A percentile compares a stretch with the other conserved stretches of the same genome.
phyloP scores from a whole-genome alignment of 2,329 filamentous ascomycete genomes.

The Aspergillus novofumigatus region DNA sequence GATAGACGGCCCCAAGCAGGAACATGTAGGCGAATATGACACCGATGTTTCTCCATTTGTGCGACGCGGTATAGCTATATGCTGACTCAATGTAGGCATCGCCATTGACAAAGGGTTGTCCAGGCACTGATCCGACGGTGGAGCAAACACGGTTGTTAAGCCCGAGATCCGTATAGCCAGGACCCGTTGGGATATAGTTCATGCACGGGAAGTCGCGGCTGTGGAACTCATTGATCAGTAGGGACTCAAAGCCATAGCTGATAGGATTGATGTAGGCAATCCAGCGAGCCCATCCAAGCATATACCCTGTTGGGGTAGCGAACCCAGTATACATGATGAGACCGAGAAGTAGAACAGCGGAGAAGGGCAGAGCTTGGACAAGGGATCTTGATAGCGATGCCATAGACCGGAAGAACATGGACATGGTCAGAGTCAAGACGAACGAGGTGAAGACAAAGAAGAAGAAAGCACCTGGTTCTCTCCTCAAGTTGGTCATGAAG shows the following conservation, averaged over 20 bases:
- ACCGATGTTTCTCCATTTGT: slow-evolving; percentile 66
- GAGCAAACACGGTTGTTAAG: slow-evolving; percentile 49
- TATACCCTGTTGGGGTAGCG: slow-evolving; percentile 47
- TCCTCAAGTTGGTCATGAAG: slow-evolving; percentile 76
- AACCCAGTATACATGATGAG: slow-evolving; percentile 45
- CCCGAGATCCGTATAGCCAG: slow-evolving; percentile 33
- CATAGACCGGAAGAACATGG: slow-evolving; percentile 76
- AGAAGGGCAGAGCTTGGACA: slow-evolving; percentile 50
- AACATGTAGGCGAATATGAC: slow-evolving; percentile 60
- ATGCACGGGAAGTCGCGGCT: slow-evolving; percentile 54
- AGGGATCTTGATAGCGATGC: slow-evolving; percentile 65
- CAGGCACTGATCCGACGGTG: slow-evolving; percentile 53
- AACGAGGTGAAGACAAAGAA: slow-evolving; percentile 76
- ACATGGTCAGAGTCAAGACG: slow-evolving; percentile 68
- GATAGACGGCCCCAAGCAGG: slow-evolving; percentile 56
- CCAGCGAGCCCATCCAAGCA: slow-evolving; percentile 75
- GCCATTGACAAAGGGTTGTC: slow-evolving; percentile 53
- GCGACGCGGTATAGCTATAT: slow-evolving; percentile 52
- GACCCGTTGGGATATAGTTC: slow-evolving; percentile 38
- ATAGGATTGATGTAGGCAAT: slow-evolving; percentile 74
- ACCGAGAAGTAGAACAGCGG: slow-evolving; percentile 42
- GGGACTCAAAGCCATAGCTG: slow-evolving; percentile 70
- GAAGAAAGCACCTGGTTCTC: slow-evolving; percentile 73
- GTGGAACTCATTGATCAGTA: slow-evolving; percentile 80
- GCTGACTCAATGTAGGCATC: slow-evolving; percentile 52